Evolutionary conservation across 495 filamentous ascomycete species (phyloP).

Genomic region (Penicillium ochrochloron): DNA sequence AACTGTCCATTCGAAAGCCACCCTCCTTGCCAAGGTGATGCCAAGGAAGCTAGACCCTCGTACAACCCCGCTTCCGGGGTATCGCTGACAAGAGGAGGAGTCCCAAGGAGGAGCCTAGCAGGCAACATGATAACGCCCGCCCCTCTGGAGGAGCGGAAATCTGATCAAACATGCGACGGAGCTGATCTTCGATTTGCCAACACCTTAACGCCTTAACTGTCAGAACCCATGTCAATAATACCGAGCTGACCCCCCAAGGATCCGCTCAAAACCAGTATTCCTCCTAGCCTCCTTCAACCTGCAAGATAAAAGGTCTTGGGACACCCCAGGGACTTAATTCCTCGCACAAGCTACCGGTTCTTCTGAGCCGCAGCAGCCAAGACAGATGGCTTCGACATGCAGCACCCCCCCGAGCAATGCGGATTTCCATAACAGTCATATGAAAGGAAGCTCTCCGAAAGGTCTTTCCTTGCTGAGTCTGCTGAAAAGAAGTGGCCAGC

Average conservation of each 20-base stretch:
- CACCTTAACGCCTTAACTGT: no score
- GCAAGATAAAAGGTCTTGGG: background rate
- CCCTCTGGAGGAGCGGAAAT: constrained; percentile 10
- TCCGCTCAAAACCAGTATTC: constrained; percentile 1
- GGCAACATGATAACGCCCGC: constrained; percentile 7
- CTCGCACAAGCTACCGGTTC: background rate
- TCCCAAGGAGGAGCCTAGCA: background rate
- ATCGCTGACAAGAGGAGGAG: background rate
- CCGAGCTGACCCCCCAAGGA: background rate
- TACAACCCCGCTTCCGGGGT: constrained; percentile 15
- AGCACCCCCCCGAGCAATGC: background rate
- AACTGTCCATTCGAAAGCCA: constrained; percentile 18
- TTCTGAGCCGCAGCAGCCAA: constrained; percentile 7
- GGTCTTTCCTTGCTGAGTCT: constrained; percentile 7
- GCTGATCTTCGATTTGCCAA: constrained; percentile 8
- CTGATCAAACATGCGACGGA: constrained; percentile 4
- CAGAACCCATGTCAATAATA: constrained; percentile 3
- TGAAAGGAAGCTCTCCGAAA: constrained; percentile 1
- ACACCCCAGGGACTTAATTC: background rate
- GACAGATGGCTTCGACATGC: constrained; percentile 3
- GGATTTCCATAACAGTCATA: background rate
- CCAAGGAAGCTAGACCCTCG: constrained; percentile 19
- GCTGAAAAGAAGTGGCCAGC: constrained; percentile 14
- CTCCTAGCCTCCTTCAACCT: background rate
- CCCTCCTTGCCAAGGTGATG: constrained; percentile 12